These are phyloP conservation scores for Tuber melanosporum DNA, from an alignment of 495 filamentous ascomycete species.

Conservation along the genomic window DNA sequence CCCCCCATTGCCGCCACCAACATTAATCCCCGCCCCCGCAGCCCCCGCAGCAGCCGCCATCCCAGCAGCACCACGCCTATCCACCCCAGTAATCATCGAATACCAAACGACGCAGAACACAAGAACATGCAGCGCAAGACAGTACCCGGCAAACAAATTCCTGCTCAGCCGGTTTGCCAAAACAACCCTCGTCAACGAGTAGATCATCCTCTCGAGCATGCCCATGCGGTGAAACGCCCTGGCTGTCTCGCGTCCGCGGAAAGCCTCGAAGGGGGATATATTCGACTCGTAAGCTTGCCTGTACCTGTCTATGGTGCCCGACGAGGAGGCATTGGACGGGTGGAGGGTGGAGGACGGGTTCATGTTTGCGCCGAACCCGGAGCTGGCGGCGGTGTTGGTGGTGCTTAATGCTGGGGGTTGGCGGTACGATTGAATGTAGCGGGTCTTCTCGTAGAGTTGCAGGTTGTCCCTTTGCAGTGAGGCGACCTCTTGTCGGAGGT, in stretches of 20 bases:
- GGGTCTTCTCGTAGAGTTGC: slow-evolving; percentile 93
- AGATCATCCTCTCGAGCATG: slow-evolving; percentile 79
- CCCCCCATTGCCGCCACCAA: slow-evolving; percentile 11
- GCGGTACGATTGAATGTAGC: slow-evolving; percentile 89
- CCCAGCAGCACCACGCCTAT: slow-evolving; percentile 32
- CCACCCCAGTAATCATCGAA: slow-evolving; percentile 53
- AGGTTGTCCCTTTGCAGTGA: slow-evolving; percentile 94
- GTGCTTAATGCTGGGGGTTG: slow-evolving; percentile 41
- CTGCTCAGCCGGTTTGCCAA: slow-evolving; percentile 82
- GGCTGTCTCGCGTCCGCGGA: slow-evolving; percentile 82
- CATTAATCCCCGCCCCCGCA: slow-evolving; percentile 7
- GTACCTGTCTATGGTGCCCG: slow-evolving; percentile 74
- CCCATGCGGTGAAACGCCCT: slow-evolving; percentile 94
- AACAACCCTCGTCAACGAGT: slow-evolving; percentile 83
- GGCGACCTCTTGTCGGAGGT: slow-evolving; percentile 82
- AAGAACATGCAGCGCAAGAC: slow-evolving; percentile 76
- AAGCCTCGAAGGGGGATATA: slow-evolving; percentile 91
- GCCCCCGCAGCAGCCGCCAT: slow-evolving; percentile 41
- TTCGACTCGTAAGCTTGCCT: slow-evolving; percentile 89
- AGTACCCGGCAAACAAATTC: slow-evolving; percentile 94
- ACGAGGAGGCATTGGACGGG: slow-evolving; percentile 47
- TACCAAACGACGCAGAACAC: slow-evolving; percentile 81
- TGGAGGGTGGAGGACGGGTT: slow-evolving; percentile 65
- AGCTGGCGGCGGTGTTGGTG: slow-evolving; percentile 57
- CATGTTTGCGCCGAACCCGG: slow-evolving; percentile 63